Percentiles rank a stretch among this genome's conserved stretches.
These are phyloP conservation scores for Talaromyces sp. DNA, from an alignment of 2,329 filamentous ascomycete species.

Conservation along the genomic window DNA sequence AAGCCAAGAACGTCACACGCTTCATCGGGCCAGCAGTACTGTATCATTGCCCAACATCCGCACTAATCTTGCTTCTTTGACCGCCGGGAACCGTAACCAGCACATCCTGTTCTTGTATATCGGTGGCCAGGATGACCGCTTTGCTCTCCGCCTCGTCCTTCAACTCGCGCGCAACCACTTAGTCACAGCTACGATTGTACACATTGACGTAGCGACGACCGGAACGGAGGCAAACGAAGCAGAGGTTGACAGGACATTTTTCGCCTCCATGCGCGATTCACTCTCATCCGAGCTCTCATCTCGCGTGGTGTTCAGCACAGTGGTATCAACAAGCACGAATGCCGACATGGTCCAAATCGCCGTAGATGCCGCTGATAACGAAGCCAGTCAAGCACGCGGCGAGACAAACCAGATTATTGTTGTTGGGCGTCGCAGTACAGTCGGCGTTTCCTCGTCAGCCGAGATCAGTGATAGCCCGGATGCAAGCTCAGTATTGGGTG, in stretches of 20 bases:
- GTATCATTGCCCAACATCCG: constrained; percentile 57
- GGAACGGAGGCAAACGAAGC: constrained; percentile 7
- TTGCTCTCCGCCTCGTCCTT: constrained; percentile 74
- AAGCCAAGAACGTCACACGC: constrained; percentile 23
- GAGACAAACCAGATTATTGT: constrained; percentile 71
- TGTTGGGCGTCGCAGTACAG: constrained; percentile 51
- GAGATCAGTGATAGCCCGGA: constrained; percentile 22
- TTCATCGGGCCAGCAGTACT: constrained; percentile 52
- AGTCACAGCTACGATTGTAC: constrained; percentile 72
- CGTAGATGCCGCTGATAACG: constrained; percentile 53
- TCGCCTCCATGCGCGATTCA: constrained; percentile 55
- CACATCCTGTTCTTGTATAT: constrained; percentile 87
- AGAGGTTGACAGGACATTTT: constrained; percentile 53
- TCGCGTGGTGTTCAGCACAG: constrained; percentile 55
- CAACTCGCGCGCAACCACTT: constrained; percentile 77
- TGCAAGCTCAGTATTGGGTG: constrained; percentile 30
- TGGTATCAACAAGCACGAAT: constrained; percentile 29
- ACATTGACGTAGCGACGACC: constrained; percentile 44
- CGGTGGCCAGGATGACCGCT: constrained; percentile 75
- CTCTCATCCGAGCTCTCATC: constrained; percentile 49
- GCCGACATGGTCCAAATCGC: constrained; percentile 35
- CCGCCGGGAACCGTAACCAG: constrained; percentile 55
- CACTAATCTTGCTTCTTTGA: constrained; percentile 51
- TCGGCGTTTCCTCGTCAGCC: not conserved
- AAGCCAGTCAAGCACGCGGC: constrained; percentile 57